These are phyloP conservation scores for Apiotrichum sp. DNA, from an alignment of 1,284 basidiomycete genomes.

Conservation along the genomic window DNA sequence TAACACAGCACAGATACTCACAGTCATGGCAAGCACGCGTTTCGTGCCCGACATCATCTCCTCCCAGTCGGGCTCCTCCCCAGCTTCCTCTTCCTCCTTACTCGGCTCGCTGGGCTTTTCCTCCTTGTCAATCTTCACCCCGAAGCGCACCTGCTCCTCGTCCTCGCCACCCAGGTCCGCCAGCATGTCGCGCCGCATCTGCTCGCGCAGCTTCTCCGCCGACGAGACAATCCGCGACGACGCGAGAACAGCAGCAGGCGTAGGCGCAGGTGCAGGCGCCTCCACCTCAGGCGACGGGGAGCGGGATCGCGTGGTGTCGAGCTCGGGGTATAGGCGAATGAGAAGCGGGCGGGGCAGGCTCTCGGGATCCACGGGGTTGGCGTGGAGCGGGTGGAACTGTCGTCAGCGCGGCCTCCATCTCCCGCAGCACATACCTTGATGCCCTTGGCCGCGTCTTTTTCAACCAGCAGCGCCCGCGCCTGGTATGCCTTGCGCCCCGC, in stretches of 20 bases:
- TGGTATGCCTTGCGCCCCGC: conserved; percentile 31
- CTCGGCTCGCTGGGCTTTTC: not conserved
- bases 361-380: conserved; percentile 33
- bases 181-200: conserved; percentile 44
- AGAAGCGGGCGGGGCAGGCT: conserved; percentile 38
- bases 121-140: conserved; percentile 11
- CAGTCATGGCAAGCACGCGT: conserved; percentile 41
- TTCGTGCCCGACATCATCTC: conserved; percentile 33
- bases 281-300: conserved; percentile 15
- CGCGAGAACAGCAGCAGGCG: not conserved
- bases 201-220: conserved; percentile 37
- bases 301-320: conserved; percentile 14
- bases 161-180: conserved; percentile 19
- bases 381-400: conserved; percentile 45
- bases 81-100: conserved; percentile 1
- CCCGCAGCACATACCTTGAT: conserved; percentile 30
- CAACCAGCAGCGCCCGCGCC: conserved; percentile 34
- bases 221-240: conserved; percentile 24
- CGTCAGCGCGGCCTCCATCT: not conserved
- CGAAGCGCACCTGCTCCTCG: conserved; percentile 19
- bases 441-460: conserved; percentile 32
- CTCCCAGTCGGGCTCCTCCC: conserved; percentile 27
- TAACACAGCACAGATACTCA: conserved; percentile 22
- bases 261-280: not conserved
- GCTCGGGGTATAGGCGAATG: conserved; percentile 33